Evolutionary conservation across 768 basidiomycete species (phyloP).

Genomic region (Hygrophorus pudorinus): DNA sequence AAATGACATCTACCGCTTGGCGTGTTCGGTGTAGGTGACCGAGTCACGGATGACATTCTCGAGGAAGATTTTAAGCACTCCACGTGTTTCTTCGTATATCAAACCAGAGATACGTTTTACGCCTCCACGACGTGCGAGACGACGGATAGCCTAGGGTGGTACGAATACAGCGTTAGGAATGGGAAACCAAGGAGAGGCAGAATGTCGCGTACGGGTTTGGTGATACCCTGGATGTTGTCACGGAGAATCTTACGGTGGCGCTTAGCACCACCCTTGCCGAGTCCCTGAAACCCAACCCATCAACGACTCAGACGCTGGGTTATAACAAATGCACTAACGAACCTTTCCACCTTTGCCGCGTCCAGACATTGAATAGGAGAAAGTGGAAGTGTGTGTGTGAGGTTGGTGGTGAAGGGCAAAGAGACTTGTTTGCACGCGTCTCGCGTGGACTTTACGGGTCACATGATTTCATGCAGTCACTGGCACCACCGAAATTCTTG

Average conservation of each 20-base stretch:
- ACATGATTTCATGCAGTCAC: neutral
- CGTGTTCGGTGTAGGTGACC: slow-evolving; percentile 92
- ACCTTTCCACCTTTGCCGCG: slow-evolving; percentile 76
- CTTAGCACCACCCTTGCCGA: slow-evolving; percentile 74
- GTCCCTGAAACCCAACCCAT: slow-evolving; percentile 34
- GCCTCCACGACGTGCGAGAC: slow-evolving; percentile 78
- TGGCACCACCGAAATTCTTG: slow-evolving; percentile 18
- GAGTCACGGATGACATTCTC: slow-evolving; percentile 79
- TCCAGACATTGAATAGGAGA: slow-evolving; percentile 45
- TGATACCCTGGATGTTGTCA: slow-evolving; percentile 68
- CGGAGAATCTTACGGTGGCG: slow-evolving; percentile 76
- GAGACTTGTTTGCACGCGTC: neutral
- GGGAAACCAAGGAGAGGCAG: slow-evolving; percentile 6
- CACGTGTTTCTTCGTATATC: slow-evolving; percentile 77
- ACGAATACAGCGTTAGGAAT: slow-evolving; percentile 32
- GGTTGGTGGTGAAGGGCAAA: neutral
- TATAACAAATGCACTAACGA: slow-evolving; percentile 7
- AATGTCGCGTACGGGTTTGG: neutral
- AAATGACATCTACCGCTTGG: slow-evolving; percentile 52
- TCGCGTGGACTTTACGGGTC: neutral
- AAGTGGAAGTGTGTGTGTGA: slow-evolving; percentile 12
- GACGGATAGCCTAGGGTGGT: slow-evolving; percentile 65
- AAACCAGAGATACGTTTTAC: slow-evolving; percentile 52
- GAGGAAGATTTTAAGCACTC: slow-evolving; percentile 66
- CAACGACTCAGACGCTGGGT: neutral